Percentiles rank a stretch among this genome's conserved stretches.
Evolutionary conservation across 164 flowering plant genomes (phyloP).

Genomic region (Chimonanthus salicifolius): DNA sequence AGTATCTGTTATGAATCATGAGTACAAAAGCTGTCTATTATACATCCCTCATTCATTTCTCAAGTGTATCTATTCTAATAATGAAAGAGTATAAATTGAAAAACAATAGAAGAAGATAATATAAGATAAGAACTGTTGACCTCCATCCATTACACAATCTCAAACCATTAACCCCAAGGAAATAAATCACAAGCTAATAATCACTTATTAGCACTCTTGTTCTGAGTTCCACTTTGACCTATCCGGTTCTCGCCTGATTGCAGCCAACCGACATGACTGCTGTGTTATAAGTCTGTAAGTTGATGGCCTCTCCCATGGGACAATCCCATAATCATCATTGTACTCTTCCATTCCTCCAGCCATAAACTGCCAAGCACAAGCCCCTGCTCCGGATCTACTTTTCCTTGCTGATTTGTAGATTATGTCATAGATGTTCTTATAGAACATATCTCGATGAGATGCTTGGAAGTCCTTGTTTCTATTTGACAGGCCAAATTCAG

Average conservation of each 20-base stretch:
- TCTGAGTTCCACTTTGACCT: constrained; percentile 1
- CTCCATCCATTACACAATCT: background rate
- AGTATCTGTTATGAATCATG: too few relatives aligned
- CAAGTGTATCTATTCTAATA: background rate
- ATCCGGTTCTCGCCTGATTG: constrained; percentile 19
- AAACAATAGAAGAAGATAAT: background rate
- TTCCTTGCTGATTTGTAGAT: constrained; percentile 64
- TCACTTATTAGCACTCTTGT: background rate
- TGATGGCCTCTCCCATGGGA: constrained; percentile 60
- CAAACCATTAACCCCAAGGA: background rate
- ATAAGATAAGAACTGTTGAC: background rate
- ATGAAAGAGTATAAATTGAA: background rate
- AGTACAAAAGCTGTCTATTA: too few relatives aligned
- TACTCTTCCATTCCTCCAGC: constrained; percentile 78
- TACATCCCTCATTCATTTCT: constrained; percentile 1
- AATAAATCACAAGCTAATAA: background rate
- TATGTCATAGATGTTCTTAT: constrained; percentile 39
- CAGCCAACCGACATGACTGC: constrained; percentile 70
- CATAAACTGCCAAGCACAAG: constrained; percentile 75
- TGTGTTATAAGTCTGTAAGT: constrained; percentile 39
- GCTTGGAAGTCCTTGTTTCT: constrained; percentile 44
- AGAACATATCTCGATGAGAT: constrained; percentile 51
- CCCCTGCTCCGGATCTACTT: constrained; percentile 66
- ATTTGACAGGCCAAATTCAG: constrained; percentile 71
- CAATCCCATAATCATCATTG: constrained; percentile 67